These are phyloP conservation scores for Incumbomyces lentus DNA, from an alignment of 2,329 filamentous ascomycete species.

Conservation along the genomic window DNA sequence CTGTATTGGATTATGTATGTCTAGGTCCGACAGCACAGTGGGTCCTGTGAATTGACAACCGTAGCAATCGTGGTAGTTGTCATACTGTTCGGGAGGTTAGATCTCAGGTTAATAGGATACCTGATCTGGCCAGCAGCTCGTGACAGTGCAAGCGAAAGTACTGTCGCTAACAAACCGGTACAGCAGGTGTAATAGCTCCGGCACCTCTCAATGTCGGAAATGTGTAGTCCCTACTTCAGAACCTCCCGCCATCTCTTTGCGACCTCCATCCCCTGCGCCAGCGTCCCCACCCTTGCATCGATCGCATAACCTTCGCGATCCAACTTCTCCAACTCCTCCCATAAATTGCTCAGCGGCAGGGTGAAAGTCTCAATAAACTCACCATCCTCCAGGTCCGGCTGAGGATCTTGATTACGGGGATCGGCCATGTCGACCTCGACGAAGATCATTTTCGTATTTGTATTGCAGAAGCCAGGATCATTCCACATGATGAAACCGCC, in stretches of 20 bases:
- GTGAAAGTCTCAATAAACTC: conserved; percentile 76
- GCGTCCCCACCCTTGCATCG: conserved; percentile 64
- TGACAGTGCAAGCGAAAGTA: too few relatives aligned
- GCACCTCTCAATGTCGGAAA: too few relatives aligned
- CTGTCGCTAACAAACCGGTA: too few relatives aligned
- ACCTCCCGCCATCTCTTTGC: conserved; percentile 40
- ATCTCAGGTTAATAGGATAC: too few relatives aligned
- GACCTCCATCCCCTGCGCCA: conserved; percentile 69
- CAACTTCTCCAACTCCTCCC: conserved; percentile 54
- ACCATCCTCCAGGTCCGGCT: conserved; percentile 63
- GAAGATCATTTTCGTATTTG: conserved; percentile 51
- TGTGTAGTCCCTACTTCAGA: neutral
- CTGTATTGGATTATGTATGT: too few relatives aligned
- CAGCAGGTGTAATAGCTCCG: too few relatives aligned
- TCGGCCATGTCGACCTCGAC: conserved; percentile 60
- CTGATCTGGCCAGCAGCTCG: too few relatives aligned
- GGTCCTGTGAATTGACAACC: too few relatives aligned
- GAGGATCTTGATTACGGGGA: conserved; percentile 58
- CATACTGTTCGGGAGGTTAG: too few relatives aligned
- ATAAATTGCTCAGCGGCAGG: conserved; percentile 53
- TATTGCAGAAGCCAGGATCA: conserved; percentile 41
- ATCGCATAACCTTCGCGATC: conserved; percentile 65
- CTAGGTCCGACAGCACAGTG: too few relatives aligned
- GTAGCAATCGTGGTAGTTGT: too few relatives aligned
- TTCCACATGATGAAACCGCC: conserved; percentile 21